Conservation (phyloP, 352 stramenopile genomes). For the Thalassiosira exigua region DNA sequence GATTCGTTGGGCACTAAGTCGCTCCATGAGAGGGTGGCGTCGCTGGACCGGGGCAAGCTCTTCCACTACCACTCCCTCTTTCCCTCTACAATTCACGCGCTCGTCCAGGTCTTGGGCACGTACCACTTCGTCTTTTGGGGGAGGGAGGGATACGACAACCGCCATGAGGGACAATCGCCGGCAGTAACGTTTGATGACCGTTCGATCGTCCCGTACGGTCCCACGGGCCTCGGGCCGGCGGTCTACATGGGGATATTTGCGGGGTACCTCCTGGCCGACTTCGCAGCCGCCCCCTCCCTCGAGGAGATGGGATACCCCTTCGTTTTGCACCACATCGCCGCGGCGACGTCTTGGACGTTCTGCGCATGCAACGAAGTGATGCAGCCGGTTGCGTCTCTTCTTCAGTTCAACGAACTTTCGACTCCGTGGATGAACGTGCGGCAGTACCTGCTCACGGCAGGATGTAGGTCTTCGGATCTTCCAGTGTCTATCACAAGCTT, state of each 20-base stretch:
- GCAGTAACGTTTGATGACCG: conserved; percentile 27
- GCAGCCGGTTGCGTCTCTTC: conserved; percentile 15
- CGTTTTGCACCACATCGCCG: conserved; percentile 30
- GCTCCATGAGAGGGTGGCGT: conserved; percentile 9
- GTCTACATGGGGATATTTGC: conserved; percentile 48
- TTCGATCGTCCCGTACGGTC: conserved; percentile 31
- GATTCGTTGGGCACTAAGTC: not conserved
- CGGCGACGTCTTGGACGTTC: conserved; percentile 31
- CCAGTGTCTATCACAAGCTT: conserved; percentile 16
- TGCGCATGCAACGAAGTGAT: conserved; percentile 26
- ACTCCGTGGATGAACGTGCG: conserved; percentile 35
- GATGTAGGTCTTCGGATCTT: conserved; percentile 11
- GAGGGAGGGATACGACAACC: conserved; percentile 3
- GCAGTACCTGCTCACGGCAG: conserved; percentile 24
- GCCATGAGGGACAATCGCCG: not conserved
- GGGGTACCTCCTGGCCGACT: conserved; percentile 39
- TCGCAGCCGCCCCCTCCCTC: conserved; percentile 5
- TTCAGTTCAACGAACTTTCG: conserved; percentile 44
- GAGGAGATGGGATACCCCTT: conserved; percentile 19
- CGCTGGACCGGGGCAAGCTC: conserved; percentile 1
- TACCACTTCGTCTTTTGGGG: conserved; percentile 27
- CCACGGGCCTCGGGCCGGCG: conserved; percentile 23
- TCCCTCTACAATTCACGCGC: conserved; percentile 23
- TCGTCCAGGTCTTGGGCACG: conserved; percentile 35
- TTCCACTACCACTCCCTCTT: conserved; percentile 34